Evolutionary conservation across 805 yeast species (phyloP).

Genomic region (Diddensiella caesifluorescens): DNA sequence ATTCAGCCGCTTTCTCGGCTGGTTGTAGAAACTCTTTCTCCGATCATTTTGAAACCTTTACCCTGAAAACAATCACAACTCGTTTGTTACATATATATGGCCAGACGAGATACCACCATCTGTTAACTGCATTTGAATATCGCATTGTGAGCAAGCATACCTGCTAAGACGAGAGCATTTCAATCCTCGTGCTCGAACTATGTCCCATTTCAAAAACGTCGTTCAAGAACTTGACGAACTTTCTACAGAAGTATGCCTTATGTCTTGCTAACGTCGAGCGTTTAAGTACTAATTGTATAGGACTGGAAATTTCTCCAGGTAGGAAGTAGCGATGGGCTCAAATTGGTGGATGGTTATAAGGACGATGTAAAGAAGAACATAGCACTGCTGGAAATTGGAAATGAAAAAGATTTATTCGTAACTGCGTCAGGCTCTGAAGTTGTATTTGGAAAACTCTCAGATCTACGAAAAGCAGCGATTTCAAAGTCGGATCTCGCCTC

Average conservation of each 20-base stretch:
- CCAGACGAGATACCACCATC: too few species aligned
- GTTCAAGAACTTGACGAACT: conserved; percentile 13
- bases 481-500: conserved; percentile 8
- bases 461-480: conserved; percentile 17
- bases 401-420: conserved; percentile 22
- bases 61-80: too few species aligned
- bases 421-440: conserved; percentile 22
- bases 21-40: too few species aligned
- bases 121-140: too few species aligned
- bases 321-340: conserved; percentile 11
- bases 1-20: too few species aligned
- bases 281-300: conserved; percentile 10
- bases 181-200: too few species aligned
- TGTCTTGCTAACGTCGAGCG: neutral
- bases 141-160: too few species aligned
- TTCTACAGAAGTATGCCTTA: conserved; percentile 17
- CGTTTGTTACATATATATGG: too few species aligned
- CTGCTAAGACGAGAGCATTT: too few species aligned
- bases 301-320: conserved; percentile 22
- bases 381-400: conserved; percentile 26
- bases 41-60: too few species aligned
- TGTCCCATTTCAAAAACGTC: neutral
- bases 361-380: conserved; percentile 18
- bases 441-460: conserved; percentile 18
- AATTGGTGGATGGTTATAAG: conserved; percentile 13